A percentile compares a stretch with the other conserved stretches of the same genome.
Evolutionary conservation across 2,329 filamentous ascomycete genomes (phyloP).

Genomic region (Kalmusia sp.): DNA sequence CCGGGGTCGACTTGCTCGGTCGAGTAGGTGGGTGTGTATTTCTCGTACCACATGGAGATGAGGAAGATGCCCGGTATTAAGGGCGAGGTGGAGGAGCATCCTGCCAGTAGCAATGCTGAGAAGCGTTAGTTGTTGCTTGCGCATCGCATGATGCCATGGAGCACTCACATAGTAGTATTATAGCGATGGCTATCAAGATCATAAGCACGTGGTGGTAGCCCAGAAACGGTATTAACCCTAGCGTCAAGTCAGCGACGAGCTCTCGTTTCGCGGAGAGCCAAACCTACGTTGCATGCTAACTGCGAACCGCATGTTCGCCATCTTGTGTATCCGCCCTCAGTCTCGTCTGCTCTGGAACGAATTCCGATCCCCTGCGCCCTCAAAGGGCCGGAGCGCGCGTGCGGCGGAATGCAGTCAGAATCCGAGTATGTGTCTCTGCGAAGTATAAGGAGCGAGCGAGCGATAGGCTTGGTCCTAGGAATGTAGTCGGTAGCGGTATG

Average conservation of each 20-base stretch:
- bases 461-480: slow-evolving; percentile 28
- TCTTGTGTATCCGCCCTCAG: slow-evolving; percentile 42
- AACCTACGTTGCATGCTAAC: slow-evolving; percentile 58
- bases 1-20: slow-evolving; percentile 91
- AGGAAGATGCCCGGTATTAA: slow-evolving; percentile 96
- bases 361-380: slow-evolving; percentile 45
- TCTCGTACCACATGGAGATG: slow-evolving; percentile 95
- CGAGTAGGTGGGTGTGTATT: slow-evolving; percentile 81
- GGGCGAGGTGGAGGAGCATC: slow-evolving; percentile 95
- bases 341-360: slow-evolving; percentile 27
- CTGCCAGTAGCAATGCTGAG: slow-evolving; percentile 86
- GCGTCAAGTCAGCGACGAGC: slow-evolving; percentile 30
- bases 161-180: slow-evolving; percentile 89
- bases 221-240: slow-evolving; percentile 67
- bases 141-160: slow-evolving; percentile 11
- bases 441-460: slow-evolving; percentile 28
- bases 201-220: slow-evolving; percentile 89
- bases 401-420: slow-evolving; percentile 42
- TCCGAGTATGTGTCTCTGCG: slow-evolving; percentile 18
- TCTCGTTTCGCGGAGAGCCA: slow-evolving; percentile 4
- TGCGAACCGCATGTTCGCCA: slow-evolving; percentile 59
- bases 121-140: slow-evolving; percentile 27
- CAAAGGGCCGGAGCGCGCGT: slow-evolving; percentile 47
- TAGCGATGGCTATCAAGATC: slow-evolving; percentile 92
- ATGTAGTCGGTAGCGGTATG: slow-evolving; percentile 25